Evolutionary conservation across 176 grass and related monocot genomes (phyloP), one percentile per base, ranked within the genome.

Genomic region (Rhynchospora pubera): DNA sequence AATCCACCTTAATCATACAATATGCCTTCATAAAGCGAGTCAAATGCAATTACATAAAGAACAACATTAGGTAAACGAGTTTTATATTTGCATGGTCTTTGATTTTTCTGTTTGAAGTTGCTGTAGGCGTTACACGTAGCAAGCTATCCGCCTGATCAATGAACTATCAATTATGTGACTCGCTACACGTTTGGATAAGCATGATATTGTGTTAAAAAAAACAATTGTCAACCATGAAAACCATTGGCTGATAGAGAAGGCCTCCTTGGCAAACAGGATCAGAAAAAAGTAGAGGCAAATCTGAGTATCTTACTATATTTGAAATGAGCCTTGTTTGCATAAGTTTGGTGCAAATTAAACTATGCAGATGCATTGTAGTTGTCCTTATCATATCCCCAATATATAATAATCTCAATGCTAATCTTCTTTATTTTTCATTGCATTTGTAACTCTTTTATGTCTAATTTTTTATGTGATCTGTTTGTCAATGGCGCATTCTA

Each of bases 1-100:
- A 19, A 45, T 85, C 60, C 84, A 85, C 75, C 44, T 82, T 85
- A 77, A 80, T 80, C 28, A 79, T 70, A 60, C 14, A 52, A 66
- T 66, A 52, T 84, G 9, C 43, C 43, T 65, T 64, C 30, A 57
- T 5, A 73, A 65, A 79, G 42, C 23, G 32, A 55, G 46, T 55
- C 61, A 66, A 63, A 66, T 77, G 44, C 58, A 28, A 74, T 21
- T 51, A 78, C 45, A 52, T 66, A 62, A 53, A 64, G 3, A 21
- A 67, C 21, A 79, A 57, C 75, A 78, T 78, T 55, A 85, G 56
- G 61, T 82, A 81, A 81, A 67, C 79, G 60, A 12, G 8, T 46
- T 51, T 72, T 50, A n/a, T 30, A 77, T 10, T n/a, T 53, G 50
- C 50, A 56, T 32, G 6, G 22, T 26, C 24, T 75, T 43, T 51